Evolutionary conservation across 208 protist genomes (phyloP).

Genomic region (Blechomonas ayalai): DNA sequence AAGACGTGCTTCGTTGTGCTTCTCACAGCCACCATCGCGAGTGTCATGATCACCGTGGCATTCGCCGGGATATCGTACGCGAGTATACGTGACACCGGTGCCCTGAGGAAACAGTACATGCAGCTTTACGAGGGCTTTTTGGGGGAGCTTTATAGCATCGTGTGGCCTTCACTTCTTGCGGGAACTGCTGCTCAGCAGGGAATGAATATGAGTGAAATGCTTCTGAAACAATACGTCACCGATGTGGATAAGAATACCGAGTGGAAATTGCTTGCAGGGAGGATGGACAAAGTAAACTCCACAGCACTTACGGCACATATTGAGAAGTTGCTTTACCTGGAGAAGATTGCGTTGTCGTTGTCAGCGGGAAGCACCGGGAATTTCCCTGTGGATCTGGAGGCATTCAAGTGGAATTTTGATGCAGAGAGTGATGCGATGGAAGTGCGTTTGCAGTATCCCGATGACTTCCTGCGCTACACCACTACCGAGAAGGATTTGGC

Average conservation of each 20-base stretch:
- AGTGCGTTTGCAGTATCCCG: constrained; percentile 7
- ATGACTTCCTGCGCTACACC: constrained; percentile 14
- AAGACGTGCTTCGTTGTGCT: no score
- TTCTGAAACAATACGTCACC: neutral
- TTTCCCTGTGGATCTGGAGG: neutral
- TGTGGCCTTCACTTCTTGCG: constrained; percentile 2
- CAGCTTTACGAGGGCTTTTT: neutral
- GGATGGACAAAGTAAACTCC: neutral
- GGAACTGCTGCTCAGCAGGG: neutral
- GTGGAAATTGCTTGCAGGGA: neutral
- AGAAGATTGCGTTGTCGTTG: constrained; percentile 9
- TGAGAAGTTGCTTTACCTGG: neutral
- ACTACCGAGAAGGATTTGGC: constrained; percentile 3
- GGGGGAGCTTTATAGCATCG: neutral
- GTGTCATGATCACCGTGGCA: no score
- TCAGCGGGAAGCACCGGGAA: neutral
- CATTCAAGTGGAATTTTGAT: constrained; percentile 15
- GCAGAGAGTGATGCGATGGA: constrained; percentile 12
- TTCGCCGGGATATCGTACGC: no score
- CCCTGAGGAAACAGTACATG: no score
- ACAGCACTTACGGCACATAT: neutral
- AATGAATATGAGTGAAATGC: neutral
- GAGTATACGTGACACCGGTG: no score
- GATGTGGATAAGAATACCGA: neutral
- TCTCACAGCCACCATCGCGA: no score